Conservation (phyloP, 495 filamentous ascomycete genomes). For the Podospora pseudoanserina region DNA sequence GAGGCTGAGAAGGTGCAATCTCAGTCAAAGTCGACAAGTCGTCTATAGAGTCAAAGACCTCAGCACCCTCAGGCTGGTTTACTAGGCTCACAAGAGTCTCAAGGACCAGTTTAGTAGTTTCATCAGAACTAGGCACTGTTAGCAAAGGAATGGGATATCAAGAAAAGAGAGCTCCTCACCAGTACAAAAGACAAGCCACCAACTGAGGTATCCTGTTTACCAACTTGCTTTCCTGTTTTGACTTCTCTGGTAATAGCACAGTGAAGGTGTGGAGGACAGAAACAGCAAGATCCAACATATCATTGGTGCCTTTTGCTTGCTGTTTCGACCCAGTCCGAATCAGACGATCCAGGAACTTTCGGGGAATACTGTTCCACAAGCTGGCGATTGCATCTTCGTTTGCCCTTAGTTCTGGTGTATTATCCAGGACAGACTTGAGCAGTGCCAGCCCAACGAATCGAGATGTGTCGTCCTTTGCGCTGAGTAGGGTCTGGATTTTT, state of each 20-base stretch:
- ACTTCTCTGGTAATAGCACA: conserved; percentile 45
- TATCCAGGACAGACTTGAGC: conserved; percentile 58
- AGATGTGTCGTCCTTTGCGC: conserved; percentile 58
- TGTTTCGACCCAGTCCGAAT: conserved; percentile 45
- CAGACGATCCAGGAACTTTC: conserved; percentile 58
- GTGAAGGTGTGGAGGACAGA: conserved; percentile 58
- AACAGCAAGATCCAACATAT: conserved; percentile 60
- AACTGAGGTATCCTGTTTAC: conserved; percentile 48
- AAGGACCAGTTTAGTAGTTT: conserved; percentile 49
- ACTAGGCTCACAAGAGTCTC: conserved; percentile 53
- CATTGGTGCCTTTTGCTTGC: conserved; percentile 31
- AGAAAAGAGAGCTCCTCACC: conserved; percentile 35
- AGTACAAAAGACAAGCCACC: conserved; percentile 46
- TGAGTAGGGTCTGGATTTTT: conserved; percentile 48
- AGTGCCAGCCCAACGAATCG: conserved; percentile 64
- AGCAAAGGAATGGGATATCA: conserved; percentile 10
- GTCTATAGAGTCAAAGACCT: conserved; percentile 41
- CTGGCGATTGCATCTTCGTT: conserved; percentile 34
- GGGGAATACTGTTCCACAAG: conserved; percentile 55
- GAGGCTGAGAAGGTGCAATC: conserved; percentile 48
- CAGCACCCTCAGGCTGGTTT: conserved; percentile 43
- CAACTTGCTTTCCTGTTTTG: conserved; percentile 41
- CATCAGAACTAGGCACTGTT: conserved; percentile 37
- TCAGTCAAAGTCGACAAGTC: conserved; percentile 51
- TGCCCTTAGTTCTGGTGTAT: conserved; percentile 41